phyloP scores from a whole-genome alignment of 192 early-diverging fungal species.

The Backusella parvicylindrica region DNA sequence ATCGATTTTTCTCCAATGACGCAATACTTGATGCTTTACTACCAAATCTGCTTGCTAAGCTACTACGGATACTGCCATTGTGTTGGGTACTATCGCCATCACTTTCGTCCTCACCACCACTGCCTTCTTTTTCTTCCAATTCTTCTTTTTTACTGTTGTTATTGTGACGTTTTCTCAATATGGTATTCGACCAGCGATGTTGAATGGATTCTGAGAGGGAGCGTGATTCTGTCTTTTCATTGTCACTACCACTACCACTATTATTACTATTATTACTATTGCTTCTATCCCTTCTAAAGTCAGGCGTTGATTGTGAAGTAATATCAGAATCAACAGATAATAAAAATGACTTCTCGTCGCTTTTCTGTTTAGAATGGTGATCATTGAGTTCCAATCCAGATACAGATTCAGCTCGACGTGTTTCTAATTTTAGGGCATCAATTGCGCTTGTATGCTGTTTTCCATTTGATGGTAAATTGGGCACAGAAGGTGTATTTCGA shows the following conservation, averaged over 20 bases:
- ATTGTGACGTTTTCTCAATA: background rate
- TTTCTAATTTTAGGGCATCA: slow-evolving; percentile 8
- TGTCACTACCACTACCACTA: background rate
- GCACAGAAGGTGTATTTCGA: background rate
- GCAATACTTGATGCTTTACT: background rate
- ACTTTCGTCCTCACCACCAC: background rate
- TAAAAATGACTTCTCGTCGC: background rate
- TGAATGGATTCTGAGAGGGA: background rate
- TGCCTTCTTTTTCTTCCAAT: background rate
- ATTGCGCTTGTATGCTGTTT: background rate
- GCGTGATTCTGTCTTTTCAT: background rate
- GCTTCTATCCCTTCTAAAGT: background rate
- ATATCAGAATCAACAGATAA: background rate
- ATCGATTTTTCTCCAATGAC: background rate
- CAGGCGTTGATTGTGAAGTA: background rate
- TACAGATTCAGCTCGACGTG: slow-evolving; percentile 9
- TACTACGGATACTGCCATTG: background rate
- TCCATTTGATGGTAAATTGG: background rate
- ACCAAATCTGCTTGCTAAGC: background rate
- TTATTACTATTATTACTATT: background rate
- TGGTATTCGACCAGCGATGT: background rate
- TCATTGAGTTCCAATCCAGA: background rate
- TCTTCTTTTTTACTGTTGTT: background rate
- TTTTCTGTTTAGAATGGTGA: background rate
- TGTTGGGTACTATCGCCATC: background rate